Percentiles rank a stretch among this genome's conserved stretches.
Conservation (phyloP, 2,329 filamentous ascomycete genomes). For the Calonectria ilicicola region DNA sequence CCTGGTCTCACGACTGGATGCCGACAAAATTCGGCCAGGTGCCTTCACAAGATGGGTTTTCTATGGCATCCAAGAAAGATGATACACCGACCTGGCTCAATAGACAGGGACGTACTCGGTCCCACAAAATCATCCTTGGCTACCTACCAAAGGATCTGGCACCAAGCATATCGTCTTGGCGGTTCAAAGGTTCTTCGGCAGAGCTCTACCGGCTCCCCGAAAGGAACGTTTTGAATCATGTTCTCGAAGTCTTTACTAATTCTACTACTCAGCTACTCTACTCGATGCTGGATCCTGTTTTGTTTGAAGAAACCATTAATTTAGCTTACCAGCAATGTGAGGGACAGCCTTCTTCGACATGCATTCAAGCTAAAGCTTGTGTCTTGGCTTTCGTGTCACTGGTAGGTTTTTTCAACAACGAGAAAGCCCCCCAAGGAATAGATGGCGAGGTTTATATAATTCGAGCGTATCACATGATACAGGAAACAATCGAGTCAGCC, state of each 20-base stretch:
- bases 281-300: not conserved
- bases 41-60: not conserved
- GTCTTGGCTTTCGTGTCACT: not conserved
- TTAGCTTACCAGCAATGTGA: not conserved
- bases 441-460: not conserved
- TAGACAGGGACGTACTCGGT: not conserved
- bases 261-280: not conserved
- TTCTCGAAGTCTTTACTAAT: not conserved
- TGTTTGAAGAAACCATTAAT: not conserved
- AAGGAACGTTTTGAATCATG: not conserved
- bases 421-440: not conserved
- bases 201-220: not conserved
- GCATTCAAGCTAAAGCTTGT: not conserved
- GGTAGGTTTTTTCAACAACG: not conserved
- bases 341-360: not conserved
- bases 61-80: not conserved
- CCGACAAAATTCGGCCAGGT: not conserved
- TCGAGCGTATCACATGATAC: not conserved
- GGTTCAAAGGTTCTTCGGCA: not conserved
- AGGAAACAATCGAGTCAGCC: not conserved
- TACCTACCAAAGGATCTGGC: not conserved
- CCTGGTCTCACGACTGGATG: not conserved
- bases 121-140: not conserved
- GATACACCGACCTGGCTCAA: no score
- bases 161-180: not conserved